Conservation (phyloP, 495 filamentous ascomycete species). For the Podospora comata region DNA sequence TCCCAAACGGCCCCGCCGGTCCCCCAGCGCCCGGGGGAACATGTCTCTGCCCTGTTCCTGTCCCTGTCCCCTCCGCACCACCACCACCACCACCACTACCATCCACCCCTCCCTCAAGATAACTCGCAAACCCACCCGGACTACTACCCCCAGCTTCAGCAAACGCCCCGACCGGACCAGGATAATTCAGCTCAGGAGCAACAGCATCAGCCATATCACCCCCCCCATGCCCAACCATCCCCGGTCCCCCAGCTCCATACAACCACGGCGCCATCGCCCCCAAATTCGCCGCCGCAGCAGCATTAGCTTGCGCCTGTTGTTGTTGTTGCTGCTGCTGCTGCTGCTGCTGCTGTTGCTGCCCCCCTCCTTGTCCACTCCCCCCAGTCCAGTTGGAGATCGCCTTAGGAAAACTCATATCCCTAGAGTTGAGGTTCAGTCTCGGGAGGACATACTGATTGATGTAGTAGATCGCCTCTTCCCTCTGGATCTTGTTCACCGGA, state of each 20-base stretch:
- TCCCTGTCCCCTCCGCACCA: no score
- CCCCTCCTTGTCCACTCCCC: slow-evolving; percentile 20
- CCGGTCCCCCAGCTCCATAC: slow-evolving; percentile 26
- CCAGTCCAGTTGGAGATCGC: slow-evolving; percentile 26
- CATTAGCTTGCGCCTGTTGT: neutral
- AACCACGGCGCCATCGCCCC: slow-evolving; percentile 46
- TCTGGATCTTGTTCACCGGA: slow-evolving; percentile 54
- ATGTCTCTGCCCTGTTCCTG: neutral
- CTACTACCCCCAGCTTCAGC: neutral
- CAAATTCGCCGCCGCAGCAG: slow-evolving; percentile 30
- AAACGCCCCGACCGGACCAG: slow-evolving; percentile 23
- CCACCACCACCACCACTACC: neutral
- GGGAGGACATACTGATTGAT: slow-evolving; percentile 66
- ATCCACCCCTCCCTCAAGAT: neutral
- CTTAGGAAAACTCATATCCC: slow-evolving; percentile 37
- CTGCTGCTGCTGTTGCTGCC: neutral
- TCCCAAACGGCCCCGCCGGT: slow-evolving; percentile 37
- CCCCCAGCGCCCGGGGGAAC: slow-evolving; percentile 1
- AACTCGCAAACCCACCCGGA: neutral
- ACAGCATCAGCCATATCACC: slow-evolving; percentile 23
- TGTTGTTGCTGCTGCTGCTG: neutral
- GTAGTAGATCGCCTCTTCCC: slow-evolving; percentile 61
- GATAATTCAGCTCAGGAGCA: slow-evolving; percentile 34
- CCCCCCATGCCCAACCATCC: slow-evolving; percentile 7
- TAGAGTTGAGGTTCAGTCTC: slow-evolving; percentile 43